Evolutionary conservation across 1,284 basidiomycete species (phyloP), one percentile per base, ranked within the genome.

Genomic region (Fomitopsis schrenkii): DNA sequence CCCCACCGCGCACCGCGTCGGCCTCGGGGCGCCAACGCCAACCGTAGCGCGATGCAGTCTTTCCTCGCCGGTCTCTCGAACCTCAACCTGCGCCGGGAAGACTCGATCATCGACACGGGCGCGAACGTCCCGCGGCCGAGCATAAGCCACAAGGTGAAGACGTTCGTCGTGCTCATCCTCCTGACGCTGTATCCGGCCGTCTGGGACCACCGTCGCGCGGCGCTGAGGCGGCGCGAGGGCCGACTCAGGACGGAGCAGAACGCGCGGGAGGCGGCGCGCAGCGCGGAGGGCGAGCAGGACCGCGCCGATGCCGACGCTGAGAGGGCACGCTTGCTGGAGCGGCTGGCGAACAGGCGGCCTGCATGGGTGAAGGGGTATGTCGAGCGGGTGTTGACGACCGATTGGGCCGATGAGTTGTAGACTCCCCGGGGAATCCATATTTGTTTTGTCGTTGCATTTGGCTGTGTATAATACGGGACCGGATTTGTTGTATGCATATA

Each of bases 111-210:
- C 17, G 79, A 76, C 14, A 70, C 68, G 15, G 72, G 72, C 41
- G 66, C 65, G 22, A 60, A 61, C n/a, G 57, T 30, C 10, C 60
- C 64, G 10, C 66, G 70, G 12, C 88, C 86, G 2, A 74, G 75
- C 26, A 57, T 85, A 5, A 68, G 76, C 8, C 83, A 82, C 65
- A 87, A 84, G 67, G 63, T 77, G 38, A 73, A 72, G 58, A 80
- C 83, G 22, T 91, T 93, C 70, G 63, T 85, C 22, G 72, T 76
- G 22, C 72, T 93, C 55, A 75, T 92, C 54, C 53, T 87, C 50
- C 74, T 83, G 28, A 90, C 90, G 28, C 71, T 90, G 40, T 84
- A 90, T 70, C 90, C 90, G 5, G 90, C 88, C 33, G 77, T 91
- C 46, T 92, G 91, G 85, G 86, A 91, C 66, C 82, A 85, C 61